Conservation (phyloP, 2,329 filamentous ascomycete species). For the Dothideomycetes sp. region DNA sequence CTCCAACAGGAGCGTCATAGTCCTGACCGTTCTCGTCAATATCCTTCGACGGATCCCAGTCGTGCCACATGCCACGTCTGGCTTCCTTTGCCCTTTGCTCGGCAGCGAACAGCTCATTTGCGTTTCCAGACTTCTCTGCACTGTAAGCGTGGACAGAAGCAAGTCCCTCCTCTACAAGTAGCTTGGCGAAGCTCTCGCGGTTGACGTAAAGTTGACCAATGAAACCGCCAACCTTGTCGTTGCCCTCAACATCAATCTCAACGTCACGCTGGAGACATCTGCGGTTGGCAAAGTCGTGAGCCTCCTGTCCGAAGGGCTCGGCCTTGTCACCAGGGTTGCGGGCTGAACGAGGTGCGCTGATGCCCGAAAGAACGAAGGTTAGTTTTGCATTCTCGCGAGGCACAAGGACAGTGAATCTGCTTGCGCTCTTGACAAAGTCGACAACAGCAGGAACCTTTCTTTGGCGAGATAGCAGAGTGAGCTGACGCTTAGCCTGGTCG, state of each 20-base stretch:
- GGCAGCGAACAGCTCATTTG: slow-evolving; percentile 75
- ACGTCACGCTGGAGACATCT: slow-evolving; percentile 90
- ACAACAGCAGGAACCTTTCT: slow-evolving; percentile 89
- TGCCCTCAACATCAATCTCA: slow-evolving; percentile 88
- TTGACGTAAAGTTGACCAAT: slow-evolving; percentile 91
- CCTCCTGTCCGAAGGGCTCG: slow-evolving; percentile 92
- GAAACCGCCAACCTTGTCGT: slow-evolving; percentile 95
- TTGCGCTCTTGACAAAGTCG: slow-evolving; percentile 96
- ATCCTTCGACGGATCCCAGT: slow-evolving; percentile 88
- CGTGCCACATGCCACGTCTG: slow-evolving; percentile 80
- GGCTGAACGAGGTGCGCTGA: slow-evolving; percentile 80
- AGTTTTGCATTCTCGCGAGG: slow-evolving; percentile 90
- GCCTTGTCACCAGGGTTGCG: slow-evolving; percentile 69
- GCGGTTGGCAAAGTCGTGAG: slow-evolving; percentile 79
- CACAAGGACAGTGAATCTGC: slow-evolving; percentile 83
- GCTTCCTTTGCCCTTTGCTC: slow-evolving; percentile 84
- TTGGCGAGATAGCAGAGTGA: slow-evolving; percentile 78
- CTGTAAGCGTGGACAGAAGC: slow-evolving; percentile 91
- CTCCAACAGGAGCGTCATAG: slow-evolving; percentile 37
- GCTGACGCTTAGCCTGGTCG: slow-evolving; percentile 92
- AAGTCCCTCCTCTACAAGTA: slow-evolving; percentile 86
- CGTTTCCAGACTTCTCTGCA: slow-evolving; percentile 88
- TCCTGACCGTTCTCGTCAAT: slow-evolving; percentile 43
- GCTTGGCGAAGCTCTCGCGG: slow-evolving; percentile 90
- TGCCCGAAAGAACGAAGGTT: slow-evolving; percentile 87